phyloP scores from a whole-genome alignment of 805 yeast genomes.

The Candida easanensis region DNA sequence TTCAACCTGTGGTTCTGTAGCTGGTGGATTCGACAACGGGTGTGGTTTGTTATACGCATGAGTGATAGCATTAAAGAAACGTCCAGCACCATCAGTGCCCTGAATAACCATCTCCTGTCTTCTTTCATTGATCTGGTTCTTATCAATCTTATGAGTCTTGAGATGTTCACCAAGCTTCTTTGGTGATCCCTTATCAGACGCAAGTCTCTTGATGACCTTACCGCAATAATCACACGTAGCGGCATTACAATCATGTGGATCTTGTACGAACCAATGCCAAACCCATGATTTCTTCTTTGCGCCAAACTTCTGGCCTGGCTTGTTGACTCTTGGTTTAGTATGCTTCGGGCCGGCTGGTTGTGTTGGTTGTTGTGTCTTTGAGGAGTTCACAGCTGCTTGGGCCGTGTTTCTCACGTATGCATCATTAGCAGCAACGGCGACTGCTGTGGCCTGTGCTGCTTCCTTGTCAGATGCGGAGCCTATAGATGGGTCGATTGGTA shows the following conservation, averaged over 20 bases:
- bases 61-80: not conserved
- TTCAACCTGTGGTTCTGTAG: conserved; percentile 4
- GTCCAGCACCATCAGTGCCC: conserved; percentile 2
- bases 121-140: conserved; percentile 38
- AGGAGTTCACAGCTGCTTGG: conserved; percentile 25
- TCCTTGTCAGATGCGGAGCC: conserved; percentile 17
- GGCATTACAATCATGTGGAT: conserved; percentile 41
- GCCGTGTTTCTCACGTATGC: conserved; percentile 19
- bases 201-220: conserved; percentile 43
- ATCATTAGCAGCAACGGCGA: conserved; percentile 15
- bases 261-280: conserved; percentile 61
- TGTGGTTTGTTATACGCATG: not conserved
- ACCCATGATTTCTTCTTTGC: conserved; percentile 64
- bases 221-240: conserved; percentile 57
- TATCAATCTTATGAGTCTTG: conserved; percentile 48
- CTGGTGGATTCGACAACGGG: conserved; percentile 5
- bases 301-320: conserved; percentile 56
- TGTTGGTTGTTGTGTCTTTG: conserved; percentile 4
- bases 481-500: conserved; percentile 27
- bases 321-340: conserved; percentile 33
- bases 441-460: conserved; percentile 7
- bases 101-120: conserved; percentile 26
- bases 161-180: conserved; percentile 57
- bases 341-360: conserved; percentile 8
- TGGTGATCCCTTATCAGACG: conserved; percentile 57